These are phyloP conservation scores for Sporisorium graminicola DNA, from an alignment of 1,284 basidiomycete genomes.

Conservation along the genomic window DNA sequence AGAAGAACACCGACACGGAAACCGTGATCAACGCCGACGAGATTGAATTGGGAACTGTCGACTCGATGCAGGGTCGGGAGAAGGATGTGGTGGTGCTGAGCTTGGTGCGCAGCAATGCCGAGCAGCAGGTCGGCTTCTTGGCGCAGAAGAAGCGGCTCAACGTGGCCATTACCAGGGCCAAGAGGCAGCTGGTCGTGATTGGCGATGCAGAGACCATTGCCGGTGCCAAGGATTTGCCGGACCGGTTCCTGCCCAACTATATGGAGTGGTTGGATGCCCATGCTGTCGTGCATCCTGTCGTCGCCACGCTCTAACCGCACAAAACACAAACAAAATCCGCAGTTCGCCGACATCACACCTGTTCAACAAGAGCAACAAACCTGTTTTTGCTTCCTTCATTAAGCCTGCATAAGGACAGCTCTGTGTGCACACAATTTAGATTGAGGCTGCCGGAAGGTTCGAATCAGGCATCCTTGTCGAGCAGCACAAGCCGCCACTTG, in stretches of 20 bases:
- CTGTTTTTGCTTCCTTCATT: not conserved
- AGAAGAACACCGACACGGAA: not conserved
- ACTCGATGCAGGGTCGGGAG: conserved; percentile 66
- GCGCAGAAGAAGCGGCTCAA: conserved; percentile 64
- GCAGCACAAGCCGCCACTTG: conserved; percentile 33
- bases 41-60: conserved; percentile 65
- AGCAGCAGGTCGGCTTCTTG: conserved; percentile 63
- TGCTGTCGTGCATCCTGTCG: conserved; percentile 78
- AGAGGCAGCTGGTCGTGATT: conserved; percentile 63
- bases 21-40: conserved; percentile 21
- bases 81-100: conserved; percentile 65
- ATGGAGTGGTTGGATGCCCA: conserved; percentile 88
- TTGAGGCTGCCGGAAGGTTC: no score
- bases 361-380: not conserved
- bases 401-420: not conserved
- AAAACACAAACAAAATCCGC: no score
- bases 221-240: conserved; percentile 36
- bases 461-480: conserved; percentile 25
- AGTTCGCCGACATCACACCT: not conserved
- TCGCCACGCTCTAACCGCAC: conserved; percentile 16
- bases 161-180: conserved; percentile 67
- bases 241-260: conserved; percentile 75
- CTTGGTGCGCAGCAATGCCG: conserved; percentile 61
- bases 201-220: conserved; percentile 63
- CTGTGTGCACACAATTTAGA: no score